These are phyloP conservation scores for Ceratobasidium sp. DNA, from an alignment of 1,284 basidiomycete species.

Conservation along the genomic window DNA sequence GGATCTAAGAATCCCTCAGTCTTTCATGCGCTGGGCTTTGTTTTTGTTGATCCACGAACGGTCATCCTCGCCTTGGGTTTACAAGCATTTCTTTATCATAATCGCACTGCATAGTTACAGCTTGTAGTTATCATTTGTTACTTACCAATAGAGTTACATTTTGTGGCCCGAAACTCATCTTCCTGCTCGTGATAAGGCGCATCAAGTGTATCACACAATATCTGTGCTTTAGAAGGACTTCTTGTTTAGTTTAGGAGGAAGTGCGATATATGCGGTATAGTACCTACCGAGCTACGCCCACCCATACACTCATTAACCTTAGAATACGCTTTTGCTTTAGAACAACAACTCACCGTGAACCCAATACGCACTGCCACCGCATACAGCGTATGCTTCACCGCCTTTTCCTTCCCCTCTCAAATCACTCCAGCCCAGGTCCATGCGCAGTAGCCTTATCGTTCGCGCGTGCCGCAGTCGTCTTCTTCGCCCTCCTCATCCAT, in stretches of 20 bases:
- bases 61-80: background rate
- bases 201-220: too few relatives aligned
- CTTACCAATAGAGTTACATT: too few relatives aligned
- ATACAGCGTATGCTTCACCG: constrained; percentile 76
- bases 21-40: background rate
- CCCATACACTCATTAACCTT: background rate
- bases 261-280: constrained; percentile 82
- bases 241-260: too few relatives aligned
- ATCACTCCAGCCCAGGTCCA: constrained; percentile 30
- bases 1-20: constrained; percentile 12
- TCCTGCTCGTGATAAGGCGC: too few relatives aligned
- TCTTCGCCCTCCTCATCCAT: constrained; percentile 51
- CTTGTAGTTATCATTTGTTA: background rate
- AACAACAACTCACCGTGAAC: constrained; percentile 72
- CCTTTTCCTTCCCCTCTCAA: constrained; percentile 56
- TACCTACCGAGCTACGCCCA: constrained; percentile 76
- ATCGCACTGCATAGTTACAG: background rate
- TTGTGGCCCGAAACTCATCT: too few relatives aligned
- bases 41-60: background rate
- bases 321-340: background rate
- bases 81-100: background rate
- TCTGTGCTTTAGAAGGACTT: too few relatives aligned
- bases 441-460: background rate
- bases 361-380: constrained; percentile 93
- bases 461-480: constrained; percentile 42